Evolutionary conservation across 768 basidiomycete species (phyloP), one percentile per base, ranked within the genome.

Genomic region (Boletus bicolor): DNA sequence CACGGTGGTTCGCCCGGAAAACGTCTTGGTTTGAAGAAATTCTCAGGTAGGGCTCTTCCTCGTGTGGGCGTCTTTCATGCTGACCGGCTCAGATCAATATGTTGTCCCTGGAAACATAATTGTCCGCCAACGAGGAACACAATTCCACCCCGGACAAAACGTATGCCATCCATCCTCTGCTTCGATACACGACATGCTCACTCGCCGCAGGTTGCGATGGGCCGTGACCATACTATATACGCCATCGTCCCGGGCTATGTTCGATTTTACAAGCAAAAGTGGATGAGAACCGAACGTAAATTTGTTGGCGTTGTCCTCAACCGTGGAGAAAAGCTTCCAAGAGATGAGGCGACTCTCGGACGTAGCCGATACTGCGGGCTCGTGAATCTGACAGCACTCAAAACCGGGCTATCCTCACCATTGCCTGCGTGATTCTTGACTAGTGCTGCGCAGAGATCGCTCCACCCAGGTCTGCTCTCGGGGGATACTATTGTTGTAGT

Each of bases 61-160:
- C 53, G n/a, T 36, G 36, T 51, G 38, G 3, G 10, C 19, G 36
- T 51, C 24, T 48, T 49, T 44, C 52, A 11, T 41, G 55, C 57
- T 62, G 57, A 59, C 59, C 26, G 6, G 17, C 34, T 45, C 57
- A 98, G 96, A 97, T 68, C 87, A 98, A 73, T 82, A 81, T 72
- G 94, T 98, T 26, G 81, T 91, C 26, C 92, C 97, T 9, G 97
- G 97, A 42, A 92, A 96, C 76, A 98, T 99, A 64, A 90, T 99
- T 68, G 86, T 98, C 34, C 83, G 97, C 44, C 97, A 99, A 72
- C 82, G 97, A 60, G 97, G 97, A 9, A 89, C 89, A 0, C 78
- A 87, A 49, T 96, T 97, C 75, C 93, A 96, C 68, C 86, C 96
- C 5, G 96, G 95, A 1, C 94, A 93, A 70, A 86, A 98, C 72